Evolutionary conservation across 169 alveolate species (phyloP), one percentile per base, ranked within the genome.

Genomic region (Eimeria necatrix): DNA sequence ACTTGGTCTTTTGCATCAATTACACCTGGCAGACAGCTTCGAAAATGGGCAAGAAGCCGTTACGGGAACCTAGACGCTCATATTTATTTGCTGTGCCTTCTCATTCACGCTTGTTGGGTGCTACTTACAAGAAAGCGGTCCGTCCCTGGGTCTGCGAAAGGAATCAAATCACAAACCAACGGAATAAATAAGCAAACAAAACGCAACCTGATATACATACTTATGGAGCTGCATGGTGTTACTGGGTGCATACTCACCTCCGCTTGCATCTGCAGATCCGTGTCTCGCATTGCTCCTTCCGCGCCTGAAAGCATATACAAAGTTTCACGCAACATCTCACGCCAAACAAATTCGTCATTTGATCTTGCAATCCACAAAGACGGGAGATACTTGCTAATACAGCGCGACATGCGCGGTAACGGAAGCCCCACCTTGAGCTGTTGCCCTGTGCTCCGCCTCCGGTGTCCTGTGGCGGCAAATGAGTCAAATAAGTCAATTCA

Each of bases 371-470:
- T 32, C 41, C 41, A 32, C 0, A 32, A 32, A 32, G 41, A 32
- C 41, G 41, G 41, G 3, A 32, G 41, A 32, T 32, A 32, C 41
- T 32, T 32, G 41, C 41, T 32, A 32, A 32, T 32, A 32, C 41
- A 0, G 41, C 41, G 41, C 41, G 41, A 32, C 41, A 32, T 32
- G 41, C 41, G 41, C 2, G 41, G 41, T 32, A 56, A 56, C n/a
- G 89, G 8, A 24, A 52, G 71, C n/a, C 89, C 48, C 51, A 80
- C 89, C 89, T 80, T 49, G 89, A 80, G 51, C 89, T 60, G 24
- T 24, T 52, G 22, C 26, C 51, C 48, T 7, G 89, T 52, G 70
- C 73, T 20, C 32, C 70, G 89, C 51, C 1, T 20, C 89, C 89
- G 71, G 70, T 80, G 51, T 80, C 89, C 89, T 80, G 89, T 52